Evolutionary conservation across 2,329 filamentous ascomycete species (phyloP).

Genomic region (Clarireedia homoeocarpa): DNA sequence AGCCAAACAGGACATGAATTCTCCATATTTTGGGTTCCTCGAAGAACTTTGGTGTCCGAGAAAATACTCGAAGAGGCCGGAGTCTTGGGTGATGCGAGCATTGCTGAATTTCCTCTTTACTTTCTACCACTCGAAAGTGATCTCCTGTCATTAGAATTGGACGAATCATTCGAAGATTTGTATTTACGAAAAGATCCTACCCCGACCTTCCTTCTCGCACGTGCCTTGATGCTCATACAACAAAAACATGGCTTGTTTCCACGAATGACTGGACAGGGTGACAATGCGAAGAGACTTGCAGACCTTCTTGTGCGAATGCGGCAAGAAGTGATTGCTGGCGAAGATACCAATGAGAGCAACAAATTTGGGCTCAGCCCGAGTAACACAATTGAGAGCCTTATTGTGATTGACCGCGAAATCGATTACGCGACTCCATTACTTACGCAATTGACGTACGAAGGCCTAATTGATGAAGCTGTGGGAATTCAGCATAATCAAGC

Average conservation of each 20-base stretch:
- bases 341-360: conserved; percentile 55
- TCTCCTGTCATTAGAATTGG: conserved; percentile 81
- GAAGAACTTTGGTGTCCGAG: conserved; percentile 85
- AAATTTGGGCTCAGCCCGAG: conserved; percentile 73
- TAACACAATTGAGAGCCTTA: conserved; percentile 78
- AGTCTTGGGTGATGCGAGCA: conserved; percentile 84
- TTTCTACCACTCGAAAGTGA: conserved; percentile 92
- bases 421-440: conserved; percentile 88
- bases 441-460: conserved; percentile 94
- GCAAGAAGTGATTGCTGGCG: conserved; percentile 76
- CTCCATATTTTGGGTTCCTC: conserved; percentile 91
- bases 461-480: conserved; percentile 88
- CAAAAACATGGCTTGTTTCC: conserved; percentile 89
- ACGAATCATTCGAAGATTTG: conserved; percentile 78
- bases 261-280: conserved; percentile 88
- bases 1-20: conserved; percentile 91
- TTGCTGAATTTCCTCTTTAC: conserved; percentile 77
- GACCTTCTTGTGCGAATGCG: conserved; percentile 87
- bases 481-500: conserved; percentile 87
- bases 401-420: conserved; percentile 91
- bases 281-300: conserved; percentile 82
- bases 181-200: conserved; percentile 89
- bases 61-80: conserved; percentile 87
- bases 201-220: conserved; percentile 79
- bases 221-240: conserved; percentile 90